These are phyloP conservation scores for Talaromyces sp. DNA, from an alignment of 2,329 filamentous ascomycete genomes.

Conservation along the genomic window DNA sequence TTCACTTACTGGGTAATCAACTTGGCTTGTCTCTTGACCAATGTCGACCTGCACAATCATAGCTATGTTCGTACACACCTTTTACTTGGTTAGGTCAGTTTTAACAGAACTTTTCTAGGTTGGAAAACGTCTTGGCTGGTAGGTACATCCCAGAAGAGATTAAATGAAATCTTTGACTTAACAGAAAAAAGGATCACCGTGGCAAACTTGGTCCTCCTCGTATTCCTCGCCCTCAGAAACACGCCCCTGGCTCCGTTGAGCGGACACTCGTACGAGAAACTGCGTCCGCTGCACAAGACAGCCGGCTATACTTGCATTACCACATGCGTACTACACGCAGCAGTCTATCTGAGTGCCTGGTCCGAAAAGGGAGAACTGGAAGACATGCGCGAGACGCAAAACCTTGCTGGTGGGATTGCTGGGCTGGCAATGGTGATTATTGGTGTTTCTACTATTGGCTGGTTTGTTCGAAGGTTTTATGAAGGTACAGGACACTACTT, in stretches of 20 bases:
- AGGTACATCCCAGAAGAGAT: neutral
- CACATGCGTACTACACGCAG: slow-evolving; percentile 3
- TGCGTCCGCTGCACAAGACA: slow-evolving; percentile 16
- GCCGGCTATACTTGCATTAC: slow-evolving; percentile 15
- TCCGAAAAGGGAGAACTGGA: neutral
- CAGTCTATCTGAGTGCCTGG: slow-evolving; percentile 5
- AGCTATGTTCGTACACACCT: neutral
- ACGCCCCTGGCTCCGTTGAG: slow-evolving; percentile 13
- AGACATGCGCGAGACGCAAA: neutral
- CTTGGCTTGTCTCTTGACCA: neutral
- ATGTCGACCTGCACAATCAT: neutral
- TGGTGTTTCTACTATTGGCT: neutral
- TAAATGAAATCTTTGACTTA: neutral
- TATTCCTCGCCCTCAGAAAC: slow-evolving; percentile 14
- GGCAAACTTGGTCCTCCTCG: slow-evolving; percentile 12
- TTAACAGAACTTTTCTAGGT: neutral
- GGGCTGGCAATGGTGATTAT: slow-evolving; percentile 2
- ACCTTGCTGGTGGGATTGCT: neutral
- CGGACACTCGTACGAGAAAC: slow-evolving; percentile 14
- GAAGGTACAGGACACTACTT: neutral
- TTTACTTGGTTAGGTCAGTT: neutral
- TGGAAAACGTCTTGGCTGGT: neutral
- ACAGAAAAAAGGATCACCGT: slow-evolving; percentile 11
- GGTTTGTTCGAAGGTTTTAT: neutral
- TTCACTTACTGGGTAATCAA: neutral